phyloP scores from a whole-genome alignment of 1,284 basidiomycete genomes.

The Anthracocystis panici-leucophaei region DNA sequence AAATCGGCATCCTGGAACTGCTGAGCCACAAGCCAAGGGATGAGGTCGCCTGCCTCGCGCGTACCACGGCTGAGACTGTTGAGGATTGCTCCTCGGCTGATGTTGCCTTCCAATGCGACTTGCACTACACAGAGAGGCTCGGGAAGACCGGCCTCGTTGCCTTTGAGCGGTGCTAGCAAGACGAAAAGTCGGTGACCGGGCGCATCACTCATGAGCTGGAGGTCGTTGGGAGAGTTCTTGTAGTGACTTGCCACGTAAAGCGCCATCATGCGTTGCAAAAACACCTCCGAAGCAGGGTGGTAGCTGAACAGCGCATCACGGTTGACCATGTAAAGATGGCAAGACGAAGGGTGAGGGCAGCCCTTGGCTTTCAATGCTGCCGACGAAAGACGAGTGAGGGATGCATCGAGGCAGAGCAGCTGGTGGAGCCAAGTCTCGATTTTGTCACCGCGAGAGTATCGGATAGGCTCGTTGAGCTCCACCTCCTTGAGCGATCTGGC shows the following conservation, averaged over 20 bases:
- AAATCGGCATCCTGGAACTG: slow-evolving; percentile 98
- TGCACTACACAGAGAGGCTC: slow-evolving; percentile 86
- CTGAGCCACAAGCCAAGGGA: slow-evolving; percentile 95
- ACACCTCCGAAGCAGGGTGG: slow-evolving; percentile 95
- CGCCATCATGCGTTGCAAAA: slow-evolving; percentile 98
- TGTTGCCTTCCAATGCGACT: slow-evolving; percentile 94
- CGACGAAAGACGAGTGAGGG: slow-evolving; percentile 75
- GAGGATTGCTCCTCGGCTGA: slow-evolving; percentile 86
- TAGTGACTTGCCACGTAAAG: slow-evolving; percentile 97
- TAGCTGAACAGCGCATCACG: slow-evolving; percentile 97
- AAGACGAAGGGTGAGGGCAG: slow-evolving; percentile 87
- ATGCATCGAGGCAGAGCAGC: slow-evolving; percentile 92
- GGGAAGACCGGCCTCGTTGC: slow-evolving; percentile 51
- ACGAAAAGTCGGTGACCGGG: slow-evolving; percentile 98
- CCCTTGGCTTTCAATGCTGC: slow-evolving; percentile 53
- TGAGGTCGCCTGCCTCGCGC: slow-evolving; percentile 92
- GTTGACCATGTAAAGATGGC: slow-evolving; percentile 95
- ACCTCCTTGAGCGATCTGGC: slow-evolving; percentile 86
- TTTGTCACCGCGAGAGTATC: slow-evolving; percentile 87
- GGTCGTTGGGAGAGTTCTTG: slow-evolving; percentile 98
- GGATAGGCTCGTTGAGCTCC: slow-evolving; percentile 93
- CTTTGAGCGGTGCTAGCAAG: slow-evolving; percentile 78
- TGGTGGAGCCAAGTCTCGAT: slow-evolving; percentile 95
- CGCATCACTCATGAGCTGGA: slow-evolving; percentile 95
- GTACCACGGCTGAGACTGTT: slow-evolving; percentile 84